Evolutionary conservation across 176 grass and related monocot species (phyloP).

Genomic region (Olyra latifolia): DNA sequence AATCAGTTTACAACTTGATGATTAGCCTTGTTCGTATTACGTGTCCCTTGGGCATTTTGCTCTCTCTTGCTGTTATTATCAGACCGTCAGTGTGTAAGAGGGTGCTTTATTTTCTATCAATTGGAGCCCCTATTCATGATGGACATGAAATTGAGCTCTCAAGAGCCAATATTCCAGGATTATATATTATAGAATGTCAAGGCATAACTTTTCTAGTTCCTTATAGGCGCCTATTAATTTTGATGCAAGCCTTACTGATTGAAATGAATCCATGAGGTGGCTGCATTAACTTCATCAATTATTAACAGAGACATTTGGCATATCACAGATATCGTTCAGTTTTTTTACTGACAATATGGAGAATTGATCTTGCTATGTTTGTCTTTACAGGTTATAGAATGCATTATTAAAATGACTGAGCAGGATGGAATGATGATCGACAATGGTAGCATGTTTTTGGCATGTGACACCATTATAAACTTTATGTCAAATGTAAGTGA

Average conservation of each 20-base stretch:
- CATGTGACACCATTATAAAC: conserved; percentile 89
- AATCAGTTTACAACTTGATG: conserved; percentile 9
- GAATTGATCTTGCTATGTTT: conserved; percentile 13
- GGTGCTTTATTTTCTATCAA: background rate
- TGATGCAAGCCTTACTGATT: conserved; percentile 6
- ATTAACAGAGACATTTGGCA: background rate
- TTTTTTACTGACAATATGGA: background rate
- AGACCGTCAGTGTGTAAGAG: background rate
- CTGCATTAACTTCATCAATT: background rate
- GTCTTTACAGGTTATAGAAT: conserved; percentile 62
- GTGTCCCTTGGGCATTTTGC: background rate
- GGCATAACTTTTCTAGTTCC: background rate
- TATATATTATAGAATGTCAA: conserved; percentile 3
- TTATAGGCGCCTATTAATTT: background rate
- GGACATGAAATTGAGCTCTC: background rate
- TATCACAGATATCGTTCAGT: background rate
- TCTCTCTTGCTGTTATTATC: background rate
- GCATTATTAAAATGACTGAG: conserved; percentile 69
- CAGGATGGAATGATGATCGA: conserved; percentile 41
- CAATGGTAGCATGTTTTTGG: conserved; percentile 73
- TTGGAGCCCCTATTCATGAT: background rate
- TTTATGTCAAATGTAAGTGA: conserved; percentile 63
- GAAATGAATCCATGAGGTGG: background rate
- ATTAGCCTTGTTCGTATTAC: conserved; percentile 8
- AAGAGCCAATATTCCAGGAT: conserved; percentile 11